Conservation (phyloP, 306 rosid genomes). For the Astragalus glycyphyllos region DNA sequence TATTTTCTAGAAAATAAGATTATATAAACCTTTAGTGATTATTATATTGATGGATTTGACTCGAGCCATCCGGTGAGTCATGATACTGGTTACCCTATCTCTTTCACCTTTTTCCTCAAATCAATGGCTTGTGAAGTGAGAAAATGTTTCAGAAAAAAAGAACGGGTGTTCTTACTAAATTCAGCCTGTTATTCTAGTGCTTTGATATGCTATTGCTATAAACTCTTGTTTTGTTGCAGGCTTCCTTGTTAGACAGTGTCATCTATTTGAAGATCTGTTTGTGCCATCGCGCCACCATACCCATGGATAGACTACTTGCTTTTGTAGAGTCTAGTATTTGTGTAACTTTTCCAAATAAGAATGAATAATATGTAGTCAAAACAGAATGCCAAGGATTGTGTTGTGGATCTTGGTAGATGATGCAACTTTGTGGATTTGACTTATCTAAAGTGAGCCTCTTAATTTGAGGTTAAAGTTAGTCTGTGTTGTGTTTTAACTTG, state of each 20-base stretch:
- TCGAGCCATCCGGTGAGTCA: no score
- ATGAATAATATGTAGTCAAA: constrained; percentile 34
- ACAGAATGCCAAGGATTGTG: constrained; percentile 24
- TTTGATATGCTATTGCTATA: neutral
- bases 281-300: neutral
- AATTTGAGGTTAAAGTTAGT: no score
- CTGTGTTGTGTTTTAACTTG: neutral
- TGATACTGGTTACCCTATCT: no score
- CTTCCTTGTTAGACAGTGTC: neutral
- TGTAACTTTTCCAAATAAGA: neutral
- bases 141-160: neutral
- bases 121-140: neutral
- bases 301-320: neutral
- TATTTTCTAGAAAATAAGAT: neutral
- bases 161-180: neutral
- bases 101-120: neutral
- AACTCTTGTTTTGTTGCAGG: constrained; percentile 40
- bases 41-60: no score
- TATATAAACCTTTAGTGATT: neutral
- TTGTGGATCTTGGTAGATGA: neutral
- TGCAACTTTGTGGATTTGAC: no score
- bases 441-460: no score
- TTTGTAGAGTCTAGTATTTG: neutral
- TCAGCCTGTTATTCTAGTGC: constrained; percentile 7
- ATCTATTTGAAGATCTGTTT: neutral